Evolutionary conservation across 2,329 filamentous ascomycete genomes (phyloP), one percentile per base, ranked within the genome.

Genomic region (Diaporthe longicolla): DNA sequence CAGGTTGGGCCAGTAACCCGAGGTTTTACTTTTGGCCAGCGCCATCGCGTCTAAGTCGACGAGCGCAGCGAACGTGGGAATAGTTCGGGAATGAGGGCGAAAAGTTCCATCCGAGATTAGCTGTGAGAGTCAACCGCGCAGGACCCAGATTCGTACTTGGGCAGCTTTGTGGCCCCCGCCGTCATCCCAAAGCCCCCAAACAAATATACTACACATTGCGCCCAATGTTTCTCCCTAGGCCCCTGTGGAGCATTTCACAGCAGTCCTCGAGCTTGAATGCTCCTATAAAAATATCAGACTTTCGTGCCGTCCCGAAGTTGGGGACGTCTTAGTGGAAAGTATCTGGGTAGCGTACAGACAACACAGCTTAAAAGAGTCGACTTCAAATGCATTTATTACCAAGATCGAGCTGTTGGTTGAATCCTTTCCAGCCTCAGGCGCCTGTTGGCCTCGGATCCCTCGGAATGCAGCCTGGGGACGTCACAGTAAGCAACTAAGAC

Each of bases 401-500:
- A 26, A 7, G 26, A 9, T 24, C 43, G 19, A 35, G 24, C 13
- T 11, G 17, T 40, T 17, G 19, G 26, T 37, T 40, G 9, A 1
- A 24, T 24, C 21, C 11, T 19, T 63, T 32, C 45, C 15, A 48
- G 24, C 10, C 19, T 21, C 10, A 24, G 15, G 13, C n/a, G 37
- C 17, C 61, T 21, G 61, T 29, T 26, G 21, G 13, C 13, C 13
- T 13, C 48, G 63, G 63, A 68, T 68, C 32, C 48, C n/a, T 40
- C n/a, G 63, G 63, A n/a, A 68, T 40, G 63, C 32, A 29, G 19
- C 45, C 45, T 48, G 52, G n/a, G 32, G 15, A 40, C 45, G 63
- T 54, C 45, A 52, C 63, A 8, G 45, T 66, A 32, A 68, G 63
- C 63, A 68, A 40, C 8, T 52, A 29, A 40, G 61, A 52, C 61